phyloP scores from a whole-genome alignment of 1,284 basidiomycete genomes.

The Golubevia pallescens region DNA sequence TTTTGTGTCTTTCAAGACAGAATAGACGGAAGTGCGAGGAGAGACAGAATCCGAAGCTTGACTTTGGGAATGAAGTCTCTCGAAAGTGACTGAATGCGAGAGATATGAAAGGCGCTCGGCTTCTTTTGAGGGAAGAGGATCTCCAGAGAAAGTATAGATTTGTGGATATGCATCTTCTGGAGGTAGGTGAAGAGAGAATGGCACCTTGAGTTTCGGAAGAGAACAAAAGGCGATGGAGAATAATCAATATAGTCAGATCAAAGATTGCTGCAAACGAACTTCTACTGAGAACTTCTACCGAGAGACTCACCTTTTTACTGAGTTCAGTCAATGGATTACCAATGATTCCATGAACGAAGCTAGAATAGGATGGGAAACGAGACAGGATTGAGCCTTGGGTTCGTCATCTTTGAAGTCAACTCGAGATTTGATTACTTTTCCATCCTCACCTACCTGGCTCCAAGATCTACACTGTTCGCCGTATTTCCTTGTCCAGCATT shows the following conservation, averaged over 20 bases:
- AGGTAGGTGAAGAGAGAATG: conserved; percentile 10
- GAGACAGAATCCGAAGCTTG: background rate
- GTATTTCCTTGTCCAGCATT: background rate
- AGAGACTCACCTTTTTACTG: background rate
- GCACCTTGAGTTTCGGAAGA: background rate
- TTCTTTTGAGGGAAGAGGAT: background rate
- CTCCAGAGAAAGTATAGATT: background rate
- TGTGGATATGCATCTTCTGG: background rate
- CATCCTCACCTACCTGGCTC: too few species aligned
- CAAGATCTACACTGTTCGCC: background rate
- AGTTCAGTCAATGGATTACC: conserved; percentile 11
- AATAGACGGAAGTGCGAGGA: background rate
- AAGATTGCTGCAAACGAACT: too few species aligned
- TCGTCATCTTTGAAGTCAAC: too few species aligned
- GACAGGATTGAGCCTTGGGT: too few species aligned
- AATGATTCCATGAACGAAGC: conserved; percentile 13
- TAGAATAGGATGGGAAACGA: background rate
- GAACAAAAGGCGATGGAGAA: too few species aligned
- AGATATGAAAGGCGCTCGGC: conserved; percentile 1
- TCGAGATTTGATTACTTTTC: too few species aligned
- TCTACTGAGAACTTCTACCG: too few species aligned
- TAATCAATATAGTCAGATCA: too few species aligned
- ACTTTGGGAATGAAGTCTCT: background rate
- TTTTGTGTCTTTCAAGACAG: background rate
- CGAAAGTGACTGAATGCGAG: conserved; percentile 4